A percentile compares a stretch with the other conserved stretches of the same genome.
Evolutionary conservation across 1,139 yeast genomes (phyloP).

Genomic region (Kazachstania sp.): DNA sequence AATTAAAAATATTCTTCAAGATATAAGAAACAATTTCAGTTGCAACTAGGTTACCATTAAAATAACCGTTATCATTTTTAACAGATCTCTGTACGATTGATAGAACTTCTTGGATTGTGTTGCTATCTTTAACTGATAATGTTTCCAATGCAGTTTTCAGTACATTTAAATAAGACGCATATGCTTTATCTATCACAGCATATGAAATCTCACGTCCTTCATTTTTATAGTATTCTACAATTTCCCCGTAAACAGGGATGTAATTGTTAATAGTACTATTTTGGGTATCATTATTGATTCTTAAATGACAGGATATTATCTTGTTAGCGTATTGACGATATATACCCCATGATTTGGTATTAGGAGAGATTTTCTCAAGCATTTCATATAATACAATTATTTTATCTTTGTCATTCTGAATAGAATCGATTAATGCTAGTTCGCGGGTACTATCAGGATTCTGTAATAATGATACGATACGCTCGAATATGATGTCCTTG

Average conservation of each 20-base stretch:
- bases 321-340: neutral
- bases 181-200: slow-evolving; percentile 19
- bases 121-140: neutral
- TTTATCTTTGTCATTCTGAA: neutral
- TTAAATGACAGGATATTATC: neutral
- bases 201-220: slow-evolving; percentile 7
- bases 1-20: neutral
- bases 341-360: neutral
- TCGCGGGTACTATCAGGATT: neutral
- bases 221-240: neutral
- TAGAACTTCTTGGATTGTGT: slow-evolving; percentile 6
- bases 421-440: neutral
- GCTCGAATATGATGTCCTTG: neutral
- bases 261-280: neutral
- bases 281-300: neutral
- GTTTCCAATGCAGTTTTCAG: neutral
- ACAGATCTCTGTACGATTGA: slow-evolving; percentile 13
- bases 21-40: slow-evolving; percentile 6
- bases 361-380: neutral
- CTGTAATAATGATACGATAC: neutral
- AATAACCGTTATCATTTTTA: slow-evolving; percentile 22
- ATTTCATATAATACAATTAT: neutral
- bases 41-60: slow-evolving; percentile 20
- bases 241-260: neutral
- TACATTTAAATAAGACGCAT: slow-evolving; percentile 7